Evolutionary conservation across 768 basidiomycete species (phyloP), one percentile per base, ranked within the genome.

Genomic region (Suillus weaverae): DNA sequence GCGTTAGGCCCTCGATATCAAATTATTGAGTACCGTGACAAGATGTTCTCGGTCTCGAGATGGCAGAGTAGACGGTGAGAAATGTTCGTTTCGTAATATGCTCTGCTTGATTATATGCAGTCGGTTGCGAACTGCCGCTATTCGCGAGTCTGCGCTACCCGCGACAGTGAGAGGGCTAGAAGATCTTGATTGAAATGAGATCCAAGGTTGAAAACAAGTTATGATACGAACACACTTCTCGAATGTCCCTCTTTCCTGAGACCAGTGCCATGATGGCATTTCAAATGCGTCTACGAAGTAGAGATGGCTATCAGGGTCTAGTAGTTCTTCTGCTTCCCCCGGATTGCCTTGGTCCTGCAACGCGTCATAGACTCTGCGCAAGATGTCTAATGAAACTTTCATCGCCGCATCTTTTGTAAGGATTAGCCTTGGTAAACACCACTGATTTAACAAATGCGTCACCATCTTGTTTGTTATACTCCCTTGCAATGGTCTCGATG

Each of bases 251-350:
- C 91, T 81, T 71, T 96, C 92, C 36, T 83, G 79, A 18, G 95
- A 94, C 88, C 94, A 99, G 70, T 90, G 85, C 89, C 95, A 95
- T 14, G 88, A 79, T 1, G 97, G 97, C 95, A 99, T 98, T 60
- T 97, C 95, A 70, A 95, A 97, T 11, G 97, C 90, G 74, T 97
- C 88, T 36, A 99, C 81, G 68, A 98, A 81, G 70, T 88, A 86
- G 35, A 99, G 77, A 73, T 97, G 92, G 48, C 83, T 88, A 38
- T 94, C 89, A 7, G 91, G 89, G 68, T 95, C 93, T 32, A 95
- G 81, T 9, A 84, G 74, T 51, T 91, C 89, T 68, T 87, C 86
- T 43, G 78, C 72, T 43, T 76, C 77, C 48, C 70, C 71, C 9
- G 81, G 75, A 35, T 79, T 76, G 18, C 85, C 87, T 70, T 88